These are phyloP conservation scores for Polygonum maritimum DNA, from an alignment of 148 eudicot species.

Conservation along the genomic window DNA sequence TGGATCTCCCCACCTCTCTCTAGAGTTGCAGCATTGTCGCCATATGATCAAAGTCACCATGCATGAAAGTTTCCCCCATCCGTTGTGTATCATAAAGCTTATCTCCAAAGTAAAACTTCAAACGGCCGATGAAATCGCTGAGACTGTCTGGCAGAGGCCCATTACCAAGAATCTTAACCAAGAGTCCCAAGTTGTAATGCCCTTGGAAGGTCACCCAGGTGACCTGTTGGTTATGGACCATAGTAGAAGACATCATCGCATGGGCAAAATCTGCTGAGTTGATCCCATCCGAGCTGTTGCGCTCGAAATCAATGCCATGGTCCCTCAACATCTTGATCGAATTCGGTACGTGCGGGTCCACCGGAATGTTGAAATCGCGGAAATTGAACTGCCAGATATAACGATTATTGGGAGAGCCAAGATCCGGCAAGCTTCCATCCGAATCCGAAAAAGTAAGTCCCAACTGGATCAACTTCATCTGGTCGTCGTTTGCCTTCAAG, in stretches of 20 bases:
- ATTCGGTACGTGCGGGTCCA: background rate
- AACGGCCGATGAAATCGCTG: slow-evolving; percentile 20
- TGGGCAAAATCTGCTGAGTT: background rate
- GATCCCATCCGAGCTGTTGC: slow-evolving; percentile 6
- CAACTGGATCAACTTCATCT: slow-evolving; percentile 17
- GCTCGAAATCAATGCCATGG: slow-evolving; percentile 20
- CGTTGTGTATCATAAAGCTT: slow-evolving; percentile 58
- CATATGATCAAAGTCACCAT: too few relatives aligned
- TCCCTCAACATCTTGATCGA: slow-evolving; percentile 12
- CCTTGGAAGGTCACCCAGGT: slow-evolving; percentile 22
- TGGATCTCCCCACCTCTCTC: slow-evolving; percentile 41
- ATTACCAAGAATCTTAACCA: slow-evolving; percentile 11
- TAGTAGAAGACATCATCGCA: background rate
- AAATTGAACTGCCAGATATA: slow-evolving; percentile 26
- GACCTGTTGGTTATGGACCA: background rate
- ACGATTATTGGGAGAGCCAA: background rate
- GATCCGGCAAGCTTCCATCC: slow-evolving; percentile 14
- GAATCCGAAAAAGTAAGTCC: slow-evolving; percentile 20
- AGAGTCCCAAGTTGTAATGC: slow-evolving; percentile 12
- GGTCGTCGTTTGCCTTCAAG: slow-evolving; percentile 43
- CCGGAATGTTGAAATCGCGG: slow-evolving; percentile 11
- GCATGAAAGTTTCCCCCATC: too few relatives aligned
- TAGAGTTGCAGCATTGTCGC: slow-evolving; percentile 28
- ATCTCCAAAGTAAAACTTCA: slow-evolving; percentile 37
- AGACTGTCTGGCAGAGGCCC: slow-evolving; percentile 10